These are phyloP conservation scores for Pseudogymnoascus sp. DNA, from an alignment of 2,329 filamentous ascomycete genomes.

Conservation along the genomic window DNA sequence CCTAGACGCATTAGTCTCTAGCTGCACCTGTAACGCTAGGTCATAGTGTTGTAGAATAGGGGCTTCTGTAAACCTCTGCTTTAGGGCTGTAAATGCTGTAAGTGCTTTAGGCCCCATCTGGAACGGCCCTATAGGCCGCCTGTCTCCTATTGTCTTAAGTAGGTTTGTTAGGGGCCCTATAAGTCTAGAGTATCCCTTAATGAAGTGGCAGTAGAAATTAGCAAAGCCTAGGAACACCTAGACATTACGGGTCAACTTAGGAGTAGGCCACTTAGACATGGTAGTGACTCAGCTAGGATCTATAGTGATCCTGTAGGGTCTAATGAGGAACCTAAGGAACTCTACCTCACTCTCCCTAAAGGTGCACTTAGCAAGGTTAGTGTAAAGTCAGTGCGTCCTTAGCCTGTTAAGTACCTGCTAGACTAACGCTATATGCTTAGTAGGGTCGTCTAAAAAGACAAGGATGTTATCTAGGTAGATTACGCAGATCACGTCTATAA, in stretches of 20 bases:
- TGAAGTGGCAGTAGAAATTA: conserved; percentile 29
- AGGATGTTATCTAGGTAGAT: conserved; percentile 15
- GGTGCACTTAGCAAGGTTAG: conserved; percentile 10
- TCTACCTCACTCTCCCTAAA: conserved; percentile 13
- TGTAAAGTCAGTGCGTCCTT: not conserved
- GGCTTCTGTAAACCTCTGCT: not conserved
- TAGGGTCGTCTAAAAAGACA: conserved; percentile 5
- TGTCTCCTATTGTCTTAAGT: not conserved
- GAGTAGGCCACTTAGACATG: conserved; percentile 15
- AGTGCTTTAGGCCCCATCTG: no score
- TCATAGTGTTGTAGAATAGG: not conserved
- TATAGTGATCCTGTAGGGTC: conserved; percentile 12
- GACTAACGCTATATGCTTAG: not conserved
- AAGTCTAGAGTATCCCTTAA: conserved; percentile 21
- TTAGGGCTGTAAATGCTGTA: no score
- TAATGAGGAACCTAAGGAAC: conserved; percentile 16
- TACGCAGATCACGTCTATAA: no score
- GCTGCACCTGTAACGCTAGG: no score
- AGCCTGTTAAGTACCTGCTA: not conserved
- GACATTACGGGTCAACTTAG: conserved; percentile 16
- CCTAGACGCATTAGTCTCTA: not conserved
- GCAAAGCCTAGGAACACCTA: conserved; percentile 23
- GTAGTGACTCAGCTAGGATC: conserved; percentile 12
- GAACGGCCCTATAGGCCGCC: no score
- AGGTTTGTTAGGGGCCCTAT: not conserved